A percentile compares a stretch with the other conserved stretches of the same genome.
Conservation (phyloP, 2,329 filamentous ascomycete genomes). For the Thelonectria olida region DNA sequence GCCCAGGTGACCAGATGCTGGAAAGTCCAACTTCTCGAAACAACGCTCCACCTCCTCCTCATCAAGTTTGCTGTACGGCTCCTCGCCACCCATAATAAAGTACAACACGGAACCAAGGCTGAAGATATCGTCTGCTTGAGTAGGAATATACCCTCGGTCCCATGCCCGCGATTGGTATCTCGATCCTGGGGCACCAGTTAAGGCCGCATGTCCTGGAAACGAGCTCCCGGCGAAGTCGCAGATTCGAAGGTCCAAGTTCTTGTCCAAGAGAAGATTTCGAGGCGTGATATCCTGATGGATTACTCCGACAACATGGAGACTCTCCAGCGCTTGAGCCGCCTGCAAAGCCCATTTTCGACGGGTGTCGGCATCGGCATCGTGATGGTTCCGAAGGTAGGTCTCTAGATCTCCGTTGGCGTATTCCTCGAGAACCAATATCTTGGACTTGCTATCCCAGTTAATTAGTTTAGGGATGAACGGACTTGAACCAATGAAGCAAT, state of each 20-base stretch:
- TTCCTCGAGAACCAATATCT: constrained; percentile 13
- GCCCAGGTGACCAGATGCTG: no score
- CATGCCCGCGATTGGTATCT: constrained; percentile 15
- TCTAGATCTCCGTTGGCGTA: constrained; percentile 22
- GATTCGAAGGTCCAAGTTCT: no score
- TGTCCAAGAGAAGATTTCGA: no score
- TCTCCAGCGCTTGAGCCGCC: neutral
- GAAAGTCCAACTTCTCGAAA: no score
- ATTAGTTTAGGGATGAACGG: constrained; percentile 25
- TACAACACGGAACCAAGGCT: constrained; percentile 12
- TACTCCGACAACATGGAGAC: no score
- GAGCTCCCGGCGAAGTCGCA: constrained; percentile 24
- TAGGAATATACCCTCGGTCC: constrained; percentile 9
- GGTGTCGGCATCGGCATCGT: constrained; percentile 1
- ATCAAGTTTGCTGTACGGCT: no score
- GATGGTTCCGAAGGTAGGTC: constrained; percentile 11
- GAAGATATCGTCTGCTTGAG: constrained; percentile 19
- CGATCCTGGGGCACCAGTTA: constrained; percentile 10
- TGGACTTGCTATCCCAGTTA: constrained; percentile 21
- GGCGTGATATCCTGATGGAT: no score
- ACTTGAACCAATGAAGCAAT: constrained; percentile 15
- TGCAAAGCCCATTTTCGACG: constrained; percentile 19
- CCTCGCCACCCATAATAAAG: no score
- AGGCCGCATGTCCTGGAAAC: constrained; percentile 5
- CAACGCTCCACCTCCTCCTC: no score